Evolutionary conservation across 768 basidiomycete genomes (phyloP).

Genomic region (Pleurotus giganteus): DNA sequence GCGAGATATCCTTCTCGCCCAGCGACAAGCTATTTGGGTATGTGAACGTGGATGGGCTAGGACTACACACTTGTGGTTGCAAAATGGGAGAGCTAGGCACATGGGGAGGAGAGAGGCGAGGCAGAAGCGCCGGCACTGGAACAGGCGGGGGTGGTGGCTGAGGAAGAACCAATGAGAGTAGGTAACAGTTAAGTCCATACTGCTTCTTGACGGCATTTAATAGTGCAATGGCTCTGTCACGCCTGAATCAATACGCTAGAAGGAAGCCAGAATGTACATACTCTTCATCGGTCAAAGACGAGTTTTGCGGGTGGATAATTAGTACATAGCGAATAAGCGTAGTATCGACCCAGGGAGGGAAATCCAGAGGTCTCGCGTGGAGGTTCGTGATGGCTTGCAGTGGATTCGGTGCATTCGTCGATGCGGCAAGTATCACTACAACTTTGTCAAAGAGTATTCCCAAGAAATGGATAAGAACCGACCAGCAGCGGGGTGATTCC

Average conservation of each 20-base stretch:
- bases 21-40: conserved; percentile 49
- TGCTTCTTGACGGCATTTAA: conserved; percentile 89
- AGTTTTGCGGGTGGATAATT: conserved; percentile 72
- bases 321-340: conserved; percentile 70
- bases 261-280: conserved; percentile 37
- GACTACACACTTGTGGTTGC: conserved; percentile 14
- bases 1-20: conserved; percentile 70
- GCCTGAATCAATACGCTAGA: conserved; percentile 1
- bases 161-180: conserved; percentile 63
- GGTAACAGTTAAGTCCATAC: conserved; percentile 73
- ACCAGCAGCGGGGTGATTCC: conserved; percentile 88
- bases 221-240: conserved; percentile 65
- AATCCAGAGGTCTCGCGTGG: conserved; percentile 61
- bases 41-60: conserved; percentile 19
- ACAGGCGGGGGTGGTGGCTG: conserved; percentile 64
- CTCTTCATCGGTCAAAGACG: conserved; percentile 77
- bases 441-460: conserved; percentile 11
- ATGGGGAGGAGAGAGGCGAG: conserved; percentile 59
- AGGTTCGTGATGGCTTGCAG: conserved; percentile 75
- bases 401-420: conserved; percentile 79
- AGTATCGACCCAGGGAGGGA: conserved; percentile 82
- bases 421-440: conserved; percentile 77
- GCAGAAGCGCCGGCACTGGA: conserved; percentile 62
- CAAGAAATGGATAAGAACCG: conserved; percentile 28
- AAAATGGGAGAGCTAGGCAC: conserved; percentile 29